These are phyloP conservation scores for Stellera chamaejasme DNA, from an alignment of 345 rosid genomes.

Conservation along the genomic window DNA sequence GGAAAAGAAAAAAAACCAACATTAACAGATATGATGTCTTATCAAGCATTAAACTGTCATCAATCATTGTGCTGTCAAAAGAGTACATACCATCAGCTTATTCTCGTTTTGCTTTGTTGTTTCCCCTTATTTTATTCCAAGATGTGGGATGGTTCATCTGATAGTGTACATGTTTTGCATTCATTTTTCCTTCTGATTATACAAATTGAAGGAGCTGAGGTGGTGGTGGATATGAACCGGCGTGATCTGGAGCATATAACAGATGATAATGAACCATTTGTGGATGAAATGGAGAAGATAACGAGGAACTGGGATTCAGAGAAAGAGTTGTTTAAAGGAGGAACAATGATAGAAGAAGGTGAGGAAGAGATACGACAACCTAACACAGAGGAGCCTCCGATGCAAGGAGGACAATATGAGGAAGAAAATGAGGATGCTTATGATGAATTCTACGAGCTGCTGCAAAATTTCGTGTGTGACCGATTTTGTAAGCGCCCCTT, in stretches of 20 bases:
- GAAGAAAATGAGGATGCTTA: constrained; percentile 7
- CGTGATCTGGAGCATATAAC: constrained; percentile 57
- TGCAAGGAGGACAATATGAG: background rate
- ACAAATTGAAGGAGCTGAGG: constrained; percentile 31
- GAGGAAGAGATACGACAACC: constrained; percentile 13
- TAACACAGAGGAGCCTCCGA: constrained; percentile 8
- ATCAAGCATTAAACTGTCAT: too few relatives aligned
- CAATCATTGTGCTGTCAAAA: too few relatives aligned
- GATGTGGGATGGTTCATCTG: background rate
- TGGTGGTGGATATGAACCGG: constrained; percentile 36
- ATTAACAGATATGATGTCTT: too few relatives aligned
- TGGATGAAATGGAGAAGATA: constrained; percentile 34
- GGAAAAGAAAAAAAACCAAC: too few relatives aligned
- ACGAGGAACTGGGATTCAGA: constrained; percentile 49
- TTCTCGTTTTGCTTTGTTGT: background rate
- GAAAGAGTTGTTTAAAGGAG: constrained; percentile 33
- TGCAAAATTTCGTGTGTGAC: constrained; percentile 10
- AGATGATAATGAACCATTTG: constrained; percentile 32
- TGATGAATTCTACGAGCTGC: constrained; percentile 31
- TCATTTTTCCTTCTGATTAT: constrained; percentile 2
- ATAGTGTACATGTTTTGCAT: constrained; percentile 2
- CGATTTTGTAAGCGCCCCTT: too few relatives aligned
- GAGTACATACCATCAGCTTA: too few relatives aligned
- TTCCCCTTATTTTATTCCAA: background rate
- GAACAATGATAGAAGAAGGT: constrained; percentile 22